A percentile compares a stretch with the other conserved stretches of the same genome.
These are phyloP conservation scores for Malus orientalis DNA, from an alignment of 306 rosid genomes.

Conservation along the genomic window DNA sequence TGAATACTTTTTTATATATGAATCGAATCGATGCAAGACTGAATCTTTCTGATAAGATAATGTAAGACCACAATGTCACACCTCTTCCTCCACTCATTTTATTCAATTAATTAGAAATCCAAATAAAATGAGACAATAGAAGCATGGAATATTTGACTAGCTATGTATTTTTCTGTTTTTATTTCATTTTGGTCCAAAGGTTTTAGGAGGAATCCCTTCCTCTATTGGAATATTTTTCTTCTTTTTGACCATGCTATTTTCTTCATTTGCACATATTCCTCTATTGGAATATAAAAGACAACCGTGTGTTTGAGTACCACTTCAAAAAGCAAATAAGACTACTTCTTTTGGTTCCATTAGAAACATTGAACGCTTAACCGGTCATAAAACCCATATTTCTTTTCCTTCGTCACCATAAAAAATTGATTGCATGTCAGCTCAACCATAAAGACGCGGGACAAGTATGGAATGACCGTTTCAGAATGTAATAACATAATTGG, in stretches of 20 bases:
- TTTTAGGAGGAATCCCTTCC: neutral
- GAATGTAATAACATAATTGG: no score
- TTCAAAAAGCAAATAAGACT: neutral
- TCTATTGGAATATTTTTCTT: neutral
- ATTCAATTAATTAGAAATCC: neutral
- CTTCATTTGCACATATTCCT: neutral
- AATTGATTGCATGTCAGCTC: neutral
- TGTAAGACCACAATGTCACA: neutral
- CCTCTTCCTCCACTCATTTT: neutral
- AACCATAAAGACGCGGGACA: no score
- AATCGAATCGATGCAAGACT: neutral
- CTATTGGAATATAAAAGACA: no score
- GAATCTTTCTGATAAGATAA: neutral
- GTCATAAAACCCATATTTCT: neutral
- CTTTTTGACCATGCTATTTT: neutral
- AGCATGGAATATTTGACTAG: slow-evolving; percentile 1
- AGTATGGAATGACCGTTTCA: neutral
- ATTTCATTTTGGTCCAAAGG: neutral
- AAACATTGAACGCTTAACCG: no score
- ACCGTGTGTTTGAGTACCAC: neutral
- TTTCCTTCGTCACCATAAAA: neutral
- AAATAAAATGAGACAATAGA: neutral
- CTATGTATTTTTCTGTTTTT: neutral
- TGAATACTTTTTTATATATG: no score
- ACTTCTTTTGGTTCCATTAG: neutral